Evolutionary conservation across 306 rosid species (phyloP), one percentile per base, ranked within the genome.

Genomic region (Prunus kanzakura): DNA sequence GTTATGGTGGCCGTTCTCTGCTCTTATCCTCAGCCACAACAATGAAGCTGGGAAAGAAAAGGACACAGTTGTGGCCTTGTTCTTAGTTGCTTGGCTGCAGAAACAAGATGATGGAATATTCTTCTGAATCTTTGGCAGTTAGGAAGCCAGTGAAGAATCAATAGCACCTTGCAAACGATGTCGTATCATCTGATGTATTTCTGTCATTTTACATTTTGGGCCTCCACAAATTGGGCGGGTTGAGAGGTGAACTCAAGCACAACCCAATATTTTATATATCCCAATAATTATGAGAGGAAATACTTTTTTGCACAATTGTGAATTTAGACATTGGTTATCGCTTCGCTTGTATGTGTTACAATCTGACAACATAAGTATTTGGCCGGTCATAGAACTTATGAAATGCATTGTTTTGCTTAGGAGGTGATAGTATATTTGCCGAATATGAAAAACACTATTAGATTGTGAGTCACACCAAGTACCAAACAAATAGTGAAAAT

Each of bases 61-160:
- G 27, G 69, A 27, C 30, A 30, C 30, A 4, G 71, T 4, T 43
- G 11, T 43, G 12, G 71, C 54, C 51, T 66, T 54, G 64, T 63
- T 30, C 45, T 22, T 8, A 20, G 8, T 6, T 18, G 16, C 18
- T 29, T 72, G 55, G 67, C 38, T 57, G 20, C 77, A 73, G n/a
- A 27, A 45, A 27, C 60, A 73, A 73, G 47, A 73, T 27, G 60
- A 73, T 19, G 58, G 77, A 23, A 73, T 73, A 73, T 61, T 73
- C 77, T 14, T 61, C 10, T 23, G 56, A 22, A 35, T 64, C 49
- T 8, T 4, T 64, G 49, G 69, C 69, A 35, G 57, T 38, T 38
- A 38, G 43, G 43, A 38, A 38, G 38, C 1, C 19, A 4, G 35
- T 30, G 67, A 0, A 54, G 22, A 54, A 18, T 54, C 58, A 54